These are phyloP conservation scores for Fusarium cyanostomum DNA, from an alignment of 2,329 filamentous ascomycete species.

Conservation along the genomic window DNA sequence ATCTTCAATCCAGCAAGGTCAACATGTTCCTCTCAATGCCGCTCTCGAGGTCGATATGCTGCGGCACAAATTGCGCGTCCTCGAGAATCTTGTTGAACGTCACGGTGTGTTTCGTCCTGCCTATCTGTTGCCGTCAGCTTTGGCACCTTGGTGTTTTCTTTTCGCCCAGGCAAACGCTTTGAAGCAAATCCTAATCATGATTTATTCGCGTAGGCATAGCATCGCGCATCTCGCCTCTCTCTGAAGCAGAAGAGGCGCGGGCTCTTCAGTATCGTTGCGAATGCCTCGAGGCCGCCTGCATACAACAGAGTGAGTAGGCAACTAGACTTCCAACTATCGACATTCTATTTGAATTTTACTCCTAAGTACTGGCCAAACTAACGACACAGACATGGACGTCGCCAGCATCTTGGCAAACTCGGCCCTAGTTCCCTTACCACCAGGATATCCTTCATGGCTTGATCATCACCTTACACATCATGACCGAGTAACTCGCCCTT, in stretches of 20 bases:
- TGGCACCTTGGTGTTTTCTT: slow-evolving; percentile 9
- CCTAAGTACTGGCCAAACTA: slow-evolving; percentile 22
- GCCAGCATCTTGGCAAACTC: slow-evolving; percentile 44
- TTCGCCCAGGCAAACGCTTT: slow-evolving; percentile 5
- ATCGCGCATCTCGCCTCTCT: slow-evolving; percentile 55
- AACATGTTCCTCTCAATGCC: slow-evolving; percentile 58
- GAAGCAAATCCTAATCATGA: slow-evolving; percentile 28
- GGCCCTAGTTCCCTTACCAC: slow-evolving; percentile 49
- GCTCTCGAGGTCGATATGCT: slow-evolving; percentile 64
- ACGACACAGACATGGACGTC: slow-evolving; percentile 46
- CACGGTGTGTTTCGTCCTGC: slow-evolving; percentile 54
- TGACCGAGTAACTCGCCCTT: slow-evolving; percentile 57
- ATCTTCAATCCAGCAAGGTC: slow-evolving; percentile 58
- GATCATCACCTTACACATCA: slow-evolving; percentile 60
- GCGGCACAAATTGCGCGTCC: slow-evolving; percentile 62
- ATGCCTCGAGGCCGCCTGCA: slow-evolving; percentile 63
- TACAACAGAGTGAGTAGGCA: slow-evolving; percentile 48
- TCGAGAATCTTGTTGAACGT: slow-evolving; percentile 59
- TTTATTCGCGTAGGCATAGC: slow-evolving; percentile 38
- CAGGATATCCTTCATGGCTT: slow-evolving; percentile 62
- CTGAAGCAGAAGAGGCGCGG: slow-evolving; percentile 66
- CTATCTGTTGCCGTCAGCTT: slow-evolving; percentile 16
- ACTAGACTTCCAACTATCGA: not conserved
- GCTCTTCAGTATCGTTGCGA: slow-evolving; percentile 67
- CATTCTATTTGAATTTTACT: not conserved